phyloP scores from a whole-genome alignment of 2,329 filamentous ascomycete species.

The Alternaria tenuissima region DNA sequence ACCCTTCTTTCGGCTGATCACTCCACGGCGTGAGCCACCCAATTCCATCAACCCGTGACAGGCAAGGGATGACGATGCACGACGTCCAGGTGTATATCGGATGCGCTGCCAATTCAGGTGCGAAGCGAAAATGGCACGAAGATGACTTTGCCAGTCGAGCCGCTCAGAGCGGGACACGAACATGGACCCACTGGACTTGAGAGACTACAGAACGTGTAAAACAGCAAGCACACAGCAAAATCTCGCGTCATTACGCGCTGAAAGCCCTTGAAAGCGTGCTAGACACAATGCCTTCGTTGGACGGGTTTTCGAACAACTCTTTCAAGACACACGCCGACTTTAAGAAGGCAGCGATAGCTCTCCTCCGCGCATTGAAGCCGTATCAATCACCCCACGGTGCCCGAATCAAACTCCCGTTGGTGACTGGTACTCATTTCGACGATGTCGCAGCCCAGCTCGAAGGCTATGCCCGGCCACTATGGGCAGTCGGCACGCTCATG shows the following conservation, averaged over 20 bases:
- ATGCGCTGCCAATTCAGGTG: neutral
- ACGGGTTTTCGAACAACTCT: constrained; percentile 41
- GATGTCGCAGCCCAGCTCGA: constrained; percentile 47
- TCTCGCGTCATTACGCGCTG: rapidly evolving
- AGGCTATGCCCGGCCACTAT: constrained; percentile 45
- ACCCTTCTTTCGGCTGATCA: constrained; percentile 29
- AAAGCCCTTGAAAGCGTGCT: neutral
- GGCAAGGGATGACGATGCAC: neutral
- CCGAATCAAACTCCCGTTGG: constrained; percentile 40
- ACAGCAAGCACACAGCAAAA: neutral
- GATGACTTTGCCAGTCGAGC: neutral
- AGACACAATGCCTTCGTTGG: constrained; percentile 35
- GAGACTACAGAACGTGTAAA: neutral
- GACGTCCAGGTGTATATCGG: neutral
- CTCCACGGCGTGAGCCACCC: neutral
- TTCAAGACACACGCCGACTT: constrained; percentile 38
- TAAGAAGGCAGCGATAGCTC: constrained; percentile 30
- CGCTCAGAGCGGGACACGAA: neutral
- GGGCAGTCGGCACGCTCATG: constrained; percentile 43
- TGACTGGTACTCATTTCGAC: constrained; percentile 48
- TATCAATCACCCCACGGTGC: constrained; percentile 45
- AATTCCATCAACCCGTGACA: neutral
- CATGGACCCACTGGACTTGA: neutral
- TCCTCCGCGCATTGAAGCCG: constrained; percentile 37
- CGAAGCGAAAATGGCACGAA: neutral